These are phyloP conservation scores for Wickerhamiella parazyma DNA, from an alignment of 805 yeast species.

Conservation along the genomic window DNA sequence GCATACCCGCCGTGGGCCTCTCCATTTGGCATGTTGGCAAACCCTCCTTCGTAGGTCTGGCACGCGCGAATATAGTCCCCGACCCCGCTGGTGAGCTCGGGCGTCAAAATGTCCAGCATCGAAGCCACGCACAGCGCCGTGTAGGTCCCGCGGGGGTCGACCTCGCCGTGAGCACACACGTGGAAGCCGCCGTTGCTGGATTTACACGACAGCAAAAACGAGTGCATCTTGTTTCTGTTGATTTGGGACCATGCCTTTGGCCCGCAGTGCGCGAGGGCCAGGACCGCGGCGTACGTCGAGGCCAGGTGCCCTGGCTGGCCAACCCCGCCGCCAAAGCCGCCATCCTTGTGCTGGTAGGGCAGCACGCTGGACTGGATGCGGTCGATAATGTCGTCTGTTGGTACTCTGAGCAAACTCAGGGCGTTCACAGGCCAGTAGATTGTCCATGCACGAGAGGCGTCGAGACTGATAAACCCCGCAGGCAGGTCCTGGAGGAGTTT, in stretches of 20 bases:
- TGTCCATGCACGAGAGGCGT: constrained; percentile 90
- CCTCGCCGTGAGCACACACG: constrained; percentile 69
- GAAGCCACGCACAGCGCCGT: constrained; percentile 70
- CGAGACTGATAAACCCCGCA: constrained; percentile 39
- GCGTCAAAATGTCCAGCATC: constrained; percentile 44
- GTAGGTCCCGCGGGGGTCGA: constrained; percentile 68
- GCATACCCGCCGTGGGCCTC: constrained; percentile 99
- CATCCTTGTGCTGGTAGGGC: constrained; percentile 28
- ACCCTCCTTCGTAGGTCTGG: constrained; percentile 93
- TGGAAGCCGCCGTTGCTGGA: constrained; percentile 59
- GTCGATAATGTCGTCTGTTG: constrained; percentile 3
- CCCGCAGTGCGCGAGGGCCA: constrained; percentile 43
- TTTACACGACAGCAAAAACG: constrained; percentile 58
- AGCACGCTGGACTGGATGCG: constrained; percentile 21
- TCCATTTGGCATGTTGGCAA: constrained; percentile 65
- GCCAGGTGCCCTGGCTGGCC: constrained; percentile 79
- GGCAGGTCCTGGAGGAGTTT: constrained; percentile 37
- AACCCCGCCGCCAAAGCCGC: constrained; percentile 79
- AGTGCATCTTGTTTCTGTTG: constrained; percentile 35
- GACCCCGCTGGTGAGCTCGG: constrained; percentile 40
- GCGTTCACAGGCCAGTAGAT: constrained; percentile 70
- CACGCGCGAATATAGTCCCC: constrained; percentile 51
- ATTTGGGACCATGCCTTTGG: constrained; percentile 31
- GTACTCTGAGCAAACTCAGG: constrained; percentile 27
- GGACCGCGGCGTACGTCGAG: constrained; percentile 63